Evolutionary conservation across 208 protist species (phyloP).

Genomic region (Acanthamoeba triangularis): DNA sequence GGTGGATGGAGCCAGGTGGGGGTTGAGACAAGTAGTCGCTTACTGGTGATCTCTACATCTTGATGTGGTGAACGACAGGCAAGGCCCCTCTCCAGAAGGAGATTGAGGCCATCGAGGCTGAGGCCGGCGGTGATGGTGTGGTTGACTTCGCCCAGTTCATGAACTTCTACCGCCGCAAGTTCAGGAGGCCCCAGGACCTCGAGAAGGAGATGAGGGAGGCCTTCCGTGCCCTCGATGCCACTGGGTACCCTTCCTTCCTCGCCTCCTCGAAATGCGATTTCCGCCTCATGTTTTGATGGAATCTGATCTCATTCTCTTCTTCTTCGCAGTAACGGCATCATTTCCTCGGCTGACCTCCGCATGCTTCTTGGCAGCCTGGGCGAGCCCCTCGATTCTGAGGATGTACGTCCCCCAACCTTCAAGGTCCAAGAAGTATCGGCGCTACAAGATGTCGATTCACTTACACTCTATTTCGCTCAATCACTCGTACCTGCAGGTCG

Average conservation of each 20-base stretch:
- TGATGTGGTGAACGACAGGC: not conserved
- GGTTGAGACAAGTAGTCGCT: not conserved
- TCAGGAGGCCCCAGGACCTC: slow-evolving; percentile 56
- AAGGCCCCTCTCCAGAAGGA: slow-evolving; percentile 23
- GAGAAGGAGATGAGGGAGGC: slow-evolving; percentile 63
- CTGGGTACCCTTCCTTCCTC: not conserved
- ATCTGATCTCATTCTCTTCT: not conserved
- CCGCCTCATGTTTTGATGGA: not conserved
- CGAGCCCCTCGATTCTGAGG: slow-evolving; percentile 29
- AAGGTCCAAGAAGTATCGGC: not conserved
- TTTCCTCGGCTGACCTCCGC: slow-evolving; percentile 5
- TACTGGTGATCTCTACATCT: not conserved
- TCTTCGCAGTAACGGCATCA: not conserved
- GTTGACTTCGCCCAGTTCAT: not conserved
- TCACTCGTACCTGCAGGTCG: not conserved
- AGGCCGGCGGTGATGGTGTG: slow-evolving; percentile 1
- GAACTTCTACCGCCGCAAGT: slow-evolving; percentile 46
- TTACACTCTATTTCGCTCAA: not conserved
- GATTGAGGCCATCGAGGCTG: not conserved
- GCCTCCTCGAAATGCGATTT: not conserved
- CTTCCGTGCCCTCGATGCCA: slow-evolving; percentile 47
- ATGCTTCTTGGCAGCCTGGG: slow-evolving; percentile 39
- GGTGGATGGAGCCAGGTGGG: no score
- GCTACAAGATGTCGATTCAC: not conserved
- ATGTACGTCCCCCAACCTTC: not conserved